Base-by-base conservation (phyloP, 129 eudicot species). In the Lactuca saligna region DNA sequence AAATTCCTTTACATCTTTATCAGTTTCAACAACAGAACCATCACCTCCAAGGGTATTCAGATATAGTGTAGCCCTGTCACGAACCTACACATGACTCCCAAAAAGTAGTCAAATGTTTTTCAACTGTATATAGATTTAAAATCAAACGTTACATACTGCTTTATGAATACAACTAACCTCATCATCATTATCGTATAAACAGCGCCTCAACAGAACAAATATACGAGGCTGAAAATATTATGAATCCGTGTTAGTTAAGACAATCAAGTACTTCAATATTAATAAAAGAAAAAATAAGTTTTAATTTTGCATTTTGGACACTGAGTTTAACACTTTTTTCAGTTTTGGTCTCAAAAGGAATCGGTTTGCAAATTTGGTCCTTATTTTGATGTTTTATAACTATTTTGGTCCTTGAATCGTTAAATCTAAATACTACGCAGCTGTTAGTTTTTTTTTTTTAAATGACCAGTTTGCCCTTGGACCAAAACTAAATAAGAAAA, bases 1-100 rank as follows among this genome's bases (percentile, higher is more conserved):
- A 70, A 92, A 92, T 32, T 88, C 91, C 77, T 92, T 88, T 58
- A 82, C 89, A 29, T 83, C 91, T 72, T 83, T 60, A 77, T 84
- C 92, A 57, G 96, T 89, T 86, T 92, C 98, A 81, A 87, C 85
- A 65, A 88, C 91, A 65, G 87, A 78, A 48, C 96, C 95, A 79
- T 92, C 91, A 59, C 96, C 98, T 71, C 96, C 98, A 59, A 92
- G 87, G 37, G 86, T 88, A 54, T 87, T 86, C 71, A 92, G 60
- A 76, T 88, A 89, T 3, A 92, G 83, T 3, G 98, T 92, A 54
- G 98, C 98, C 85, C 98, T 86, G 75, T 92, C 98, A 69, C 98
- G 96, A 77, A 92, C 98, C 98, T 92, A 76, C 61, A 69, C 33
- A 63, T 11, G n/a, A 71, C 3, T 9, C 17, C 49, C 51, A 66